Conservation (phyloP, 495 filamentous ascomycete species). For the Eremomyces bilateralis region DNA sequence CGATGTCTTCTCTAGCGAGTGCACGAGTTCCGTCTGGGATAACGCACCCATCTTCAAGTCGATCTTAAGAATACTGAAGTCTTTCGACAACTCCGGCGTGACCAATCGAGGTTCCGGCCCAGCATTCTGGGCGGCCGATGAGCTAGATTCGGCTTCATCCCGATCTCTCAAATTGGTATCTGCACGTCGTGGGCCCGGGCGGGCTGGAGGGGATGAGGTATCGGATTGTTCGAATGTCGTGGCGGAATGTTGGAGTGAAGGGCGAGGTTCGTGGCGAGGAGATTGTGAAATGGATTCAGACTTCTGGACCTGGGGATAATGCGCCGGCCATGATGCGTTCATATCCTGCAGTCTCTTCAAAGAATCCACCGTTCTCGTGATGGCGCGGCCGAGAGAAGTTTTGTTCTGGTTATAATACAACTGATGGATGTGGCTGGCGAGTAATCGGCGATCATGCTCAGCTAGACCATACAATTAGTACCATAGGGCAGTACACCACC, state of each 20-base stretch:
- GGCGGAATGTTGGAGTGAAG: slow-evolving; percentile 20
- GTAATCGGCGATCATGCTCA: slow-evolving; percentile 35
- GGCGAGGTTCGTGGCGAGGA: slow-evolving; percentile 13
- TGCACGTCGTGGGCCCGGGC: slow-evolving; percentile 40
- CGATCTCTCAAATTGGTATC: slow-evolving; percentile 45
- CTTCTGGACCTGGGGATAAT: slow-evolving; percentile 73
- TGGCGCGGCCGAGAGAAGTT: slow-evolving; percentile 60
- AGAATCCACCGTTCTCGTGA: slow-evolving; percentile 64
- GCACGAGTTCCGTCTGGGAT: slow-evolving; percentile 76
- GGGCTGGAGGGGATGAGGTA: slow-evolving; percentile 20
- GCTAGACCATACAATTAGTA: slow-evolving; percentile 11
- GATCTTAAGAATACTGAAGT: slow-evolving; percentile 87
- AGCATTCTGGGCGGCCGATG: slow-evolving; percentile 32
- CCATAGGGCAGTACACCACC: neutral
- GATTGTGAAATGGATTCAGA: slow-evolving; percentile 18
- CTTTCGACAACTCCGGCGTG: slow-evolving; percentile 80
- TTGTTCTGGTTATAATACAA: slow-evolving; percentile 71
- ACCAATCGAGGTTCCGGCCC: slow-evolving; percentile 51
- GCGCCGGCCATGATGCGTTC: slow-evolving; percentile 81
- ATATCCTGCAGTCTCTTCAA: slow-evolving; percentile 61
- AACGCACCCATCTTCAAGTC: slow-evolving; percentile 76
- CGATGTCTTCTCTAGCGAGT: slow-evolving; percentile 84
- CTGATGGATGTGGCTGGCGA: slow-evolving; percentile 54
- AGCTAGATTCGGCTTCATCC: slow-evolving; percentile 47
- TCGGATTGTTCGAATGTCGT: slow-evolving; percentile 12